Percentiles rank a stretch among this genome's conserved stretches.
These are phyloP conservation scores for Stromatinia cepivora DNA, from an alignment of 2,329 filamentous ascomycete genomes.

Conservation along the genomic window DNA sequence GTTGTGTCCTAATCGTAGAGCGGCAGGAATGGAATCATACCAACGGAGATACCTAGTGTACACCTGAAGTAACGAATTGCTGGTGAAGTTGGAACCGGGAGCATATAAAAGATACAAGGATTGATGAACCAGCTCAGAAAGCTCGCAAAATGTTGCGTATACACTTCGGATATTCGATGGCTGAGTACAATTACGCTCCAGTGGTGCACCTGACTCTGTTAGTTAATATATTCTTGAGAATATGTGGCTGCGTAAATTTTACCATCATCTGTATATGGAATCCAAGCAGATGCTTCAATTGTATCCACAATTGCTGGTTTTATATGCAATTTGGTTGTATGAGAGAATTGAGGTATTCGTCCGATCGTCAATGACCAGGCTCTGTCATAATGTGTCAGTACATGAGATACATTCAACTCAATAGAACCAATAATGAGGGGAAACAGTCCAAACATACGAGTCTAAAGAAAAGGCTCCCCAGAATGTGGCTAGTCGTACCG, in stretches of 20 bases:
- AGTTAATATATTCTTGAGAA: neutral
- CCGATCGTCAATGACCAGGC: conserved; percentile 67
- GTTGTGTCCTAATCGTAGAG: conserved; percentile 64
- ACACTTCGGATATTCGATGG: conserved; percentile 68
- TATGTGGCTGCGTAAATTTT: neutral
- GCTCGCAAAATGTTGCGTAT: conserved; percentile 67
- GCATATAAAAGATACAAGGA: conserved; percentile 62
- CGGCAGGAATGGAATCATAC: conserved; percentile 67
- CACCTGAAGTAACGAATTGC: conserved; percentile 60
- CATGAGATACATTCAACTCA: neutral
- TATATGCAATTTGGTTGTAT: conserved; percentile 55
- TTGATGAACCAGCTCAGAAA: conserved; percentile 73
- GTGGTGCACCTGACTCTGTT: conserved; percentile 41
- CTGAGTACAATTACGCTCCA: conserved; percentile 61
- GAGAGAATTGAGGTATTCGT: conserved; percentile 60
- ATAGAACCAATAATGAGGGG: conserved; percentile 54
- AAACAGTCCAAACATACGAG: conserved; percentile 54
- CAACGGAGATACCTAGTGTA: conserved; percentile 71
- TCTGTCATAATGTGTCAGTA: conserved; percentile 42
- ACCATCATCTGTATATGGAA: conserved; percentile 41
- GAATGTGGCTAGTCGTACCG: conserved; percentile 51
- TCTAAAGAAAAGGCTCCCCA: conserved; percentile 50
- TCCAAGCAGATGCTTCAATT: conserved; percentile 58
- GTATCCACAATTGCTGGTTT: conserved; percentile 61
- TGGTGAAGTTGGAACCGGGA: conserved; percentile 64